Base-by-base conservation (phyloP, 257 asterid species). In the Fraxinus excelsior region DNA sequence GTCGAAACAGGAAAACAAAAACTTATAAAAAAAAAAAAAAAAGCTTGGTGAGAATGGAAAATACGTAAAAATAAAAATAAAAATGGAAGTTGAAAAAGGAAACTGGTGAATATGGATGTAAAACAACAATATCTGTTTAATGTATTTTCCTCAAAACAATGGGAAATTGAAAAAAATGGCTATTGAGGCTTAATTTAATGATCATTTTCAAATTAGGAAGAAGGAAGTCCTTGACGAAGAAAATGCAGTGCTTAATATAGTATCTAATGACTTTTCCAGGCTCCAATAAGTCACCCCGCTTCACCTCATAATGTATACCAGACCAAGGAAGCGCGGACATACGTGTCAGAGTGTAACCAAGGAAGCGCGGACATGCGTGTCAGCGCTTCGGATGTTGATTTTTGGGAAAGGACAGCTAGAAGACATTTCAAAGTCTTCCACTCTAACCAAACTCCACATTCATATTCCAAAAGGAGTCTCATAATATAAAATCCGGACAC, bases 361-460 rank as follows among this genome's bases (percentile, higher is more conserved):
- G 2, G 62, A 32, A 1, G 2, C 19, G 19, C 7, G 8, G 44
- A 35, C 14, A n/a, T 5, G 12, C 8, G 56, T 9, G 18, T 18
- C 18, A 35, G 12, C 12, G 23, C 18, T 0, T 40, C 5, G 5
- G 51, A 42, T 1, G 51, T 23, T 19, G 25, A 18, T 4, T 51
- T 51, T 51, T 18, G 5, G 21, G 21, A 51, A 19, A 51, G 2
- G 14, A n/a, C 5, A 1, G 13, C 37, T 7, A 0, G 38, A 37
- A 40, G 14, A 49, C 62, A 29, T 14, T 23, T 11, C 32, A 44
- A 12, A 44, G 21, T 16, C 62, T 44, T 64, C 68, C 65, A 1
- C 32, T 66, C 34, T 29, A 74, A 34, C 77, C 70, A 75, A 74
- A 67, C 67, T 65, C 77, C 65, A 74, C 80, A 62, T 74, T 42